Conservation (phyloP, 176 grass and related monocot species). For the Cymbopogon citratus region DNA sequence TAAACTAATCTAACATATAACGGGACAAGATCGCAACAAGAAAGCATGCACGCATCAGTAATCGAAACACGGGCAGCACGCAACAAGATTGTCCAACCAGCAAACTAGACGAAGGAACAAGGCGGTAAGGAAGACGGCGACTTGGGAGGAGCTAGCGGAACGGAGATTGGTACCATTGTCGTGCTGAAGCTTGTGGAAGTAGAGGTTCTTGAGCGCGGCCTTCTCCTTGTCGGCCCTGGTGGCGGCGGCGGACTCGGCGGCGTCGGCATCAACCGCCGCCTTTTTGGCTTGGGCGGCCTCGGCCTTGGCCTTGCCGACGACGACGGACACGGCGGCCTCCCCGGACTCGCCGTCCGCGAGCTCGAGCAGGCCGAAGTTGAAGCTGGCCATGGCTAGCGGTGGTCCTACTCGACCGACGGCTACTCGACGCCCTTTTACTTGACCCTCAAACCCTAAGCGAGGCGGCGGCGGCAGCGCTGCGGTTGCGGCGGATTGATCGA, state of each 20-base stretch:
- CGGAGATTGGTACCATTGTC: background rate
- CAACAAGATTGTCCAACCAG: background rate
- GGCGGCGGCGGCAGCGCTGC: no score
- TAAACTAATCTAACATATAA: background rate
- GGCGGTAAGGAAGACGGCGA: background rate
- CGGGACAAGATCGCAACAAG: background rate
- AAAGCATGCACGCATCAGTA: background rate
- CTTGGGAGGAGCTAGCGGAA: background rate
- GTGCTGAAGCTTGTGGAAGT: background rate
- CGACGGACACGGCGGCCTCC: conserved; percentile 20
- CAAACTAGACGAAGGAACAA: background rate
- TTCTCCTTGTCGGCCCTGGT: background rate
- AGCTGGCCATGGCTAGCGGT: background rate
- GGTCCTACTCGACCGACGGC: background rate
- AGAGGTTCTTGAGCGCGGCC: background rate
- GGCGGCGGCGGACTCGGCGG: background rate
- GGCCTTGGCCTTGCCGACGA: background rate
- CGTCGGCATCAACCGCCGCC: background rate
- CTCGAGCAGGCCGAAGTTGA: conserved; percentile 26
- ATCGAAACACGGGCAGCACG: no score
- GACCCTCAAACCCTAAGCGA: background rate
- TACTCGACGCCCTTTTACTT: background rate
- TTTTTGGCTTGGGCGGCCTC: background rate
- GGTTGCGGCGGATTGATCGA: no score
- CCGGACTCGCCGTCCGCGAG: conserved; percentile 28